phyloP scores from a whole-genome alignment of 371 early-diverging fungal species.

The Mortierella polycephala region DNA sequence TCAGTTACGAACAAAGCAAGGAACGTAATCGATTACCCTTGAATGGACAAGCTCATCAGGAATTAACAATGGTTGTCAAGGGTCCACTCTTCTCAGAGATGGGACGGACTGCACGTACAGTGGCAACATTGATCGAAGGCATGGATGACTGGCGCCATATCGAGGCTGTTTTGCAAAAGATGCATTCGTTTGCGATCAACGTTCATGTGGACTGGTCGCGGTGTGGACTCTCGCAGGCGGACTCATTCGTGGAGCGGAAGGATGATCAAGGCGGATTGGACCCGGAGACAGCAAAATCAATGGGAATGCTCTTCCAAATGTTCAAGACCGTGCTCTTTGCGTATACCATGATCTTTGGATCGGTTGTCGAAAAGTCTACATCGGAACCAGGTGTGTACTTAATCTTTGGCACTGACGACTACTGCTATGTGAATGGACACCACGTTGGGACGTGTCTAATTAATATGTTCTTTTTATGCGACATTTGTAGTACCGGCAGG shows the following conservation, averaged over 20 bases:
- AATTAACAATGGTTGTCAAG: constrained; percentile 25
- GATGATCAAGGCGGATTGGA: constrained; percentile 14
- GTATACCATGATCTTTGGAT: constrained; percentile 51
- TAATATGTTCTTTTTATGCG: background rate
- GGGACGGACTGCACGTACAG: constrained; percentile 46
- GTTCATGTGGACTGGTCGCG: constrained; percentile 50
- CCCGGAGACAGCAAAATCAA: constrained; percentile 25
- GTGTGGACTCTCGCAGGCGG: constrained; percentile 32
- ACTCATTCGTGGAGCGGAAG: constrained; percentile 24
- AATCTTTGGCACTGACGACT: background rate
- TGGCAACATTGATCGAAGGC: constrained; percentile 36
- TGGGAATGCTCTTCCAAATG: constrained; percentile 33
- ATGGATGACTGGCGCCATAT: constrained; percentile 33
- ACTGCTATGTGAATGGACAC: background rate
- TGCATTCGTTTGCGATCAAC: constrained; percentile 49
- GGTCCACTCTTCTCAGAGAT: constrained; percentile 41
- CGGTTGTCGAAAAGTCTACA: constrained; percentile 32
- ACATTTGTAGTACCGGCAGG: constrained; percentile 17
- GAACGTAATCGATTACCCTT: constrained; percentile 14
- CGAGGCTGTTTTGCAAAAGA: constrained; percentile 18
- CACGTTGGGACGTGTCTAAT: background rate
- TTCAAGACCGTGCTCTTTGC: constrained; percentile 53
- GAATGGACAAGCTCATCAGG: constrained; percentile 15
- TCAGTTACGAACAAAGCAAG: constrained; percentile 25
- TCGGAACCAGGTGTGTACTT: constrained; percentile 24